Conservation (phyloP, 1,139 yeast species). For the Kodamaea arcana region DNA sequence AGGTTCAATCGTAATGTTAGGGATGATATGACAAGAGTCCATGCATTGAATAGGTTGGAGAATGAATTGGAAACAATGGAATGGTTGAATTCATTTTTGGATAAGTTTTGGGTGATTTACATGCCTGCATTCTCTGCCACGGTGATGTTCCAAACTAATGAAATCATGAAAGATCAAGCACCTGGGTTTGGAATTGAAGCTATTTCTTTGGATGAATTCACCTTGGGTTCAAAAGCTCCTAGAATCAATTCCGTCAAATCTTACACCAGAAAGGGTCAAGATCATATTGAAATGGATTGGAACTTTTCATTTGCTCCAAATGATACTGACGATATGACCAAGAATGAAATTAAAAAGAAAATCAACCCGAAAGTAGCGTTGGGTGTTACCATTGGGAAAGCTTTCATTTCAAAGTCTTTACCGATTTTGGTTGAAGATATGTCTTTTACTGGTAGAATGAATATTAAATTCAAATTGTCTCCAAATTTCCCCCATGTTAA, state of each 20-base stretch:
- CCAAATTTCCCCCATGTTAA: slow-evolving; percentile 72
- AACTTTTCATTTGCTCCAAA: slow-evolving; percentile 75
- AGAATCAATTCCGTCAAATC: slow-evolving; percentile 67
- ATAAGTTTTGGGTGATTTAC: slow-evolving; percentile 80
- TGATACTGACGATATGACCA: slow-evolving; percentile 79
- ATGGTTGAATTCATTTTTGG: slow-evolving; percentile 73
- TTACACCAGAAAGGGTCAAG: slow-evolving; percentile 62
- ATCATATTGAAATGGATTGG: slow-evolving; percentile 79
- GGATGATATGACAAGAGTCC: slow-evolving; percentile 66
- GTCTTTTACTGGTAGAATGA: slow-evolving; percentile 70
- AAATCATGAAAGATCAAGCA: slow-evolving; percentile 61
- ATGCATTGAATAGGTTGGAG: slow-evolving; percentile 57
- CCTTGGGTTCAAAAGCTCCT: slow-evolving; percentile 78
- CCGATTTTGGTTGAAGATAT: slow-evolving; percentile 76
- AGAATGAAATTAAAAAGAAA: slow-evolving; percentile 62
- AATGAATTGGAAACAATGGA: slow-evolving; percentile 67
- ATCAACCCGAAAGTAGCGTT: slow-evolving; percentile 75
- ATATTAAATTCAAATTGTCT: slow-evolving; percentile 58
- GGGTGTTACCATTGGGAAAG: slow-evolving; percentile 76
- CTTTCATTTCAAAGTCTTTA: slow-evolving; percentile 67
- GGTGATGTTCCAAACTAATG: slow-evolving; percentile 65
- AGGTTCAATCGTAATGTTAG: slow-evolving; percentile 68
- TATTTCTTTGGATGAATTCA: slow-evolving; percentile 67
- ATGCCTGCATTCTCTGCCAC: slow-evolving; percentile 83
- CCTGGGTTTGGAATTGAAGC: slow-evolving; percentile 82